Evolutionary conservation across 345 rosid species (phyloP).

Genomic region (Corymbia maculata): DNA sequence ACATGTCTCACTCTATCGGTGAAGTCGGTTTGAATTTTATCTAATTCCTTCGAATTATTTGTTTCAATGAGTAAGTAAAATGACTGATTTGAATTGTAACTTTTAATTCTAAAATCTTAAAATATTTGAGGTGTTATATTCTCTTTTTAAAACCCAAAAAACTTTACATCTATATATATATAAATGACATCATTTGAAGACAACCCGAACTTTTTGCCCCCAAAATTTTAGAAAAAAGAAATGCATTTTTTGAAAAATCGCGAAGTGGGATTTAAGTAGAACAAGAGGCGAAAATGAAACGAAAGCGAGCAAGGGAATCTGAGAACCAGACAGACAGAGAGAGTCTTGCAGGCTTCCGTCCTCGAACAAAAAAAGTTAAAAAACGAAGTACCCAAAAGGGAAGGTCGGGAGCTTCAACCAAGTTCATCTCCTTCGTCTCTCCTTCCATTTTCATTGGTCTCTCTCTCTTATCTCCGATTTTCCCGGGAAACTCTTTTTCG

Average conservation of each 20-base stretch:
- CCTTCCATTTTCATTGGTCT: not conserved
- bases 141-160: not conserved
- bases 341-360: not conserved
- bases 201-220: not conserved
- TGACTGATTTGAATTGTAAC: not conserved
- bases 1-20: not conserved
- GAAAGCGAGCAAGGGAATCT: not conserved
- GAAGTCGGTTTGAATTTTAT: not conserved
- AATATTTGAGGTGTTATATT: not conserved
- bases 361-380: not conserved
- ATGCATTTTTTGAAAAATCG: not conserved
- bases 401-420: not conserved
- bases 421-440: not conserved
- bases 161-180: not conserved
- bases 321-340: not conserved
- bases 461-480: not conserved
- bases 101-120: too few relatives aligned
- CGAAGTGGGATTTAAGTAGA: not conserved
- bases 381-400: not conserved
- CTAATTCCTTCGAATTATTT: not conserved
- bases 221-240: too few relatives aligned
- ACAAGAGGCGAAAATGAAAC: not conserved
- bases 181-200: not conserved
- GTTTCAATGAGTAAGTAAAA: not conserved
- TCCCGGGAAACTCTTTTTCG: not conserved